phyloP scores from a whole-genome alignment of 1,139 yeast species.

The Entelexis paramagnoliae region DNA sequence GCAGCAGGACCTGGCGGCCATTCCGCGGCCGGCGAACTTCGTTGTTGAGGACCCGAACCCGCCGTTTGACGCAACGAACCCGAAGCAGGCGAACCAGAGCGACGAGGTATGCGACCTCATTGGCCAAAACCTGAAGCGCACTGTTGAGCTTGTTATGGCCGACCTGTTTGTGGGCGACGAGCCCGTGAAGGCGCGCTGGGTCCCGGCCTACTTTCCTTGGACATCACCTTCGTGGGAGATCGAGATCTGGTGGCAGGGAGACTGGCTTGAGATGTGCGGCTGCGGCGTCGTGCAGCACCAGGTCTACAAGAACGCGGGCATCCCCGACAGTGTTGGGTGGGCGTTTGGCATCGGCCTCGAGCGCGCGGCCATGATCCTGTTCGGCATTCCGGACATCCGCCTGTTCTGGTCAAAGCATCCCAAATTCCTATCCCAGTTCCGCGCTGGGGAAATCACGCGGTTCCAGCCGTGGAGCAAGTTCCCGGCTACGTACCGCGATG shows the following conservation, averaged over 20 bases:
- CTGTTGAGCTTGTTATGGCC: slow-evolving; percentile 71
- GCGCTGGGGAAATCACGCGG: slow-evolving; percentile 50
- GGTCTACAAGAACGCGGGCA: slow-evolving; percentile 64
- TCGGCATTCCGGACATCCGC: slow-evolving; percentile 91
- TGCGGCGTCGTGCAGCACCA: slow-evolving; percentile 83
- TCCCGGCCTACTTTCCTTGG: slow-evolving; percentile 96
- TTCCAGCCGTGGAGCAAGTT: slow-evolving; percentile 86
- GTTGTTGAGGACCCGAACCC: slow-evolving; percentile 64
- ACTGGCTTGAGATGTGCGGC: slow-evolving; percentile 96
- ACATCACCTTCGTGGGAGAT: slow-evolving; percentile 98
- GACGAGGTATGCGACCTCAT: slow-evolving; percentile 58
- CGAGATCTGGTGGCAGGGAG: slow-evolving; percentile 98
- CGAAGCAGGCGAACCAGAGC: slow-evolving; percentile 69
- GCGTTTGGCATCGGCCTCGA: slow-evolving; percentile 97
- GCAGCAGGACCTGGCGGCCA: slow-evolving; percentile 47
- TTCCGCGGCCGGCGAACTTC: slow-evolving; percentile 54
- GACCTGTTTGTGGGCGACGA: slow-evolving; percentile 68
- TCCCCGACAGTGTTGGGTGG: slow-evolving; percentile 66
- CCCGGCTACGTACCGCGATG: slow-evolving; percentile 79
- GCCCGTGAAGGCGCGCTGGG: slow-evolving; percentile 87
- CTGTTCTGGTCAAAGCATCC: slow-evolving; percentile 84
- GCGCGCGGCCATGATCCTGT: slow-evolving; percentile 87
- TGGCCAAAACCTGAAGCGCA: slow-evolving; percentile 69
- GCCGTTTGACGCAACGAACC: slow-evolving; percentile 50
- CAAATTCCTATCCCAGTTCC: slow-evolving; percentile 65